Percentiles rank a stretch among this genome's conserved stretches.
Evolutionary conservation across 2,329 filamentous ascomycete species (phyloP).

Genomic region (Paecilomyces dactylethromorphus): DNA sequence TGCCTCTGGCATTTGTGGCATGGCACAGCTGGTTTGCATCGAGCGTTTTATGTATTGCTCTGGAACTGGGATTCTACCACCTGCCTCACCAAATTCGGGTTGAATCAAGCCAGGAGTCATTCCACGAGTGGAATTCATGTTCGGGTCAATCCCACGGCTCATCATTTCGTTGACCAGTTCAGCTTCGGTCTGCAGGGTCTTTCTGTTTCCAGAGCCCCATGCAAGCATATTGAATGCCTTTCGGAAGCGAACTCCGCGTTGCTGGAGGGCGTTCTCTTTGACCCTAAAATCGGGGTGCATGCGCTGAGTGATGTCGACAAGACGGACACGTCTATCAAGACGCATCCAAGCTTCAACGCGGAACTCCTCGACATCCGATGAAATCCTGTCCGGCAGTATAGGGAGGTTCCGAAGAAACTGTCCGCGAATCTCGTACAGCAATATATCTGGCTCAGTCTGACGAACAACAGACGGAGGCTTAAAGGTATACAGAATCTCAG

Average conservation of each 20-base stretch:
- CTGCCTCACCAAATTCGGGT: conserved; percentile 3
- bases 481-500: conserved; percentile 17
- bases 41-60: not conserved
- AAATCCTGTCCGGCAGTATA: conserved; percentile 23
- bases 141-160: conserved; percentile 3
- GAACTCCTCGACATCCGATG: conserved; percentile 22
- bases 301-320: conserved; percentile 20
- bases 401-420: conserved; percentile 11
- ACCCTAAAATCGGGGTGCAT: conserved; percentile 17
- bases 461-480: conserved; percentile 1
- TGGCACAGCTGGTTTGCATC: no score
- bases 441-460: not conserved
- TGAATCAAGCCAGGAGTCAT: conserved; percentile 12
- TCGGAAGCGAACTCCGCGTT: conserved; percentile 19
- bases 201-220: conserved; percentile 19
- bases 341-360: conserved; percentile 27
- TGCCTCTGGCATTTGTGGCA: no score
- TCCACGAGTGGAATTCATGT: conserved; percentile 11
- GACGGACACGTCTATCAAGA: conserved; percentile 18
- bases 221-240: conserved; percentile 17
- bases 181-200: conserved; percentile 9
- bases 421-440: conserved; percentile 8
- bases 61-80: conserved; percentile 8
- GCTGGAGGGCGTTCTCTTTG: conserved; percentile 19
- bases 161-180: conserved; percentile 1